These are phyloP conservation scores for Elongisporangium undulatum DNA, from an alignment of 352 stramenopile species.

Conservation along the genomic window DNA sequence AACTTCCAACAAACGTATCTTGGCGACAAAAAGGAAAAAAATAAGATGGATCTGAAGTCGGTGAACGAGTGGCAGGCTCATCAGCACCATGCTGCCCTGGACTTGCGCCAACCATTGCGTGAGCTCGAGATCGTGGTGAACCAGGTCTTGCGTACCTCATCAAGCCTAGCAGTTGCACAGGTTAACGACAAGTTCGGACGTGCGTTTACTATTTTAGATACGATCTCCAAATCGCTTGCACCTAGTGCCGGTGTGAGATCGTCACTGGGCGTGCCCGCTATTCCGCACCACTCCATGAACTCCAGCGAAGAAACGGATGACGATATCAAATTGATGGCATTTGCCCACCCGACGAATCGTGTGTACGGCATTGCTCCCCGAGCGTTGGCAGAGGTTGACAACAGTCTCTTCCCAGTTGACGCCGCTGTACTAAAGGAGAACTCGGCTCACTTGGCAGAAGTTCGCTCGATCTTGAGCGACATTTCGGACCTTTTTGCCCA, in stretches of 20 bases:
- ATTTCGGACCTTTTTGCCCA: conserved; percentile 23
- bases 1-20: conserved; percentile 10
- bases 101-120: conserved; percentile 45
- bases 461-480: conserved; percentile 17
- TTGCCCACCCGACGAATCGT: conserved; percentile 49
- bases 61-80: conserved; percentile 54
- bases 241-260: conserved; percentile 14
- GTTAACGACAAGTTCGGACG: conserved; percentile 9
- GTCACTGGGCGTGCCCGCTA: conserved; percentile 52
- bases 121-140: conserved; percentile 64
- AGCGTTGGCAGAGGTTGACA: not conserved
- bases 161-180: conserved; percentile 5
- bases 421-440: conserved; percentile 28
- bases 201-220: conserved; percentile 9
- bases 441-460: conserved; percentile 23
- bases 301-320: conserved; percentile 40
- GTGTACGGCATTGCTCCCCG: conserved; percentile 41
- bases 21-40: conserved; percentile 9
- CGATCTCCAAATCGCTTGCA: conserved; percentile 24
- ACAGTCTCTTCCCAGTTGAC: conserved; percentile 18
- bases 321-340: conserved; percentile 43
- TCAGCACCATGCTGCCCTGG: conserved; percentile 34
- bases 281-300: conserved; percentile 41
- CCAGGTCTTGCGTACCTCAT: conserved; percentile 35
- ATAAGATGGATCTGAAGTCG: conserved; percentile 15